Evolutionary conservation across 345 rosid species (phyloP).

Genomic region (Populus pruinosa): DNA sequence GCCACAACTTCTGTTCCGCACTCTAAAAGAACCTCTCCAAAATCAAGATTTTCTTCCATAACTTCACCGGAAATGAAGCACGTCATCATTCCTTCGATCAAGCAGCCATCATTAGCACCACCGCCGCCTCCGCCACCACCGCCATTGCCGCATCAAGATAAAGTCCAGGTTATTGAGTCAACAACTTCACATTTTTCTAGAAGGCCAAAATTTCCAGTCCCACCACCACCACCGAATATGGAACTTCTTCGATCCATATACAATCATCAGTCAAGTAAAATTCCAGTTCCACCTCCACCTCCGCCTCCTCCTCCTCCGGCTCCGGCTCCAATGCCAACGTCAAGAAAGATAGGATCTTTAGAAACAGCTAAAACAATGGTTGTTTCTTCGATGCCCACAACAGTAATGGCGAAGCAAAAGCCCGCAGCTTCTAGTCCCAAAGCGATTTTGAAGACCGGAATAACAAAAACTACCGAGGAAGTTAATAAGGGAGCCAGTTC

Average conservation of each 20-base stretch:
- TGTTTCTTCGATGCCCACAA: slow-evolving; percentile 26
- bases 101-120: slow-evolving; percentile 34
- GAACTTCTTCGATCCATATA: slow-evolving; percentile 66
- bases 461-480: slow-evolving; percentile 35
- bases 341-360: slow-evolving; percentile 32
- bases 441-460: slow-evolving; percentile 18
- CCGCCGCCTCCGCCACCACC: slow-evolving; percentile 28
- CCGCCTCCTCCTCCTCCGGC: slow-evolving; percentile 50
- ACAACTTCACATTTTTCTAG: slow-evolving; percentile 29
- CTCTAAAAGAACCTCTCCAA: slow-evolving; percentile 85
- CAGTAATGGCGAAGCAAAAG: slow-evolving; percentile 28
- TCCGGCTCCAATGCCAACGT: slow-evolving; percentile 23
- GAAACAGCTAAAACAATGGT: slow-evolving; percentile 25
- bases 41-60: slow-evolving; percentile 43
- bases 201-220: slow-evolving; percentile 65
- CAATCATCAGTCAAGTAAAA: slow-evolving; percentile 35
- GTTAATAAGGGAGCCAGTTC: slow-evolving; percentile 32
- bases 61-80: slow-evolving; percentile 91
- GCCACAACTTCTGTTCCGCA: slow-evolving; percentile 45
- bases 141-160: slow-evolving; percentile 8
- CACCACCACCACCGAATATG: slow-evolving; percentile 88
- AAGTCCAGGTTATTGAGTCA: slow-evolving; percentile 16
- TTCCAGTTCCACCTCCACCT: slow-evolving; percentile 43
- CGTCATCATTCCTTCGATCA: slow-evolving; percentile 73
- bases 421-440: slow-evolving; percentile 48